phyloP scores from a whole-genome alignment of 345 rosid genomes.

The Melastoma malabathricum region DNA sequence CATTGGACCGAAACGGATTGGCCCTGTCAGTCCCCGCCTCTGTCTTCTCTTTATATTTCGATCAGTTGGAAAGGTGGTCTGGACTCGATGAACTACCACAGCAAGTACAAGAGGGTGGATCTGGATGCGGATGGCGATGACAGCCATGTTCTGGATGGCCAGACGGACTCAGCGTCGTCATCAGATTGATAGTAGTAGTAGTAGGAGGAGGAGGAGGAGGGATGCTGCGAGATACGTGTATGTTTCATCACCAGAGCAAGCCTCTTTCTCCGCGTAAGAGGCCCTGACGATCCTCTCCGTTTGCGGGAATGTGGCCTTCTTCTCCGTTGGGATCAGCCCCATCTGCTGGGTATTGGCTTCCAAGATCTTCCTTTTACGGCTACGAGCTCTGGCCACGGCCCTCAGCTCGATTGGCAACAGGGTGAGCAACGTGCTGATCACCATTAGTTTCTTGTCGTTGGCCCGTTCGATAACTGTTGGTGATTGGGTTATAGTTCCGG shows the following conservation, averaged over 20 bases:
- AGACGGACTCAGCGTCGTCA: constrained; percentile 11
- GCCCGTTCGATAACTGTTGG: constrained; percentile 37
- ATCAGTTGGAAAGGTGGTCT: constrained; percentile 1
- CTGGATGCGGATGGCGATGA: constrained; percentile 23
- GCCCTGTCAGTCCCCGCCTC: too few species aligned
- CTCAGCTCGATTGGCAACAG: constrained; percentile 49
- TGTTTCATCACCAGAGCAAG: constrained; percentile 32
- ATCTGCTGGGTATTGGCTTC: constrained; percentile 49
- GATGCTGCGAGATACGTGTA: constrained; percentile 33
- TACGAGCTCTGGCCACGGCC: constrained; percentile 55
- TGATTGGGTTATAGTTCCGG: too few species aligned
- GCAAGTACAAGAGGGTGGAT: constrained; percentile 60
- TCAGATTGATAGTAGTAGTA: constrained; percentile 15
- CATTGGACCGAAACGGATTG: too few species aligned
- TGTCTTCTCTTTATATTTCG: too few species aligned
- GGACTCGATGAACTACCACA: constrained; percentile 37
- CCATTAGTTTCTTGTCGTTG: constrained; percentile 57
- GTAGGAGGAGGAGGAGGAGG: constrained; percentile 18
- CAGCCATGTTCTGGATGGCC: constrained; percentile 14
- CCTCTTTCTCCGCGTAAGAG: constrained; percentile 22
- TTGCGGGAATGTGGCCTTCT: constrained; percentile 53
- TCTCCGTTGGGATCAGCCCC: constrained; percentile 54
- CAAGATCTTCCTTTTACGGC: constrained; percentile 50
- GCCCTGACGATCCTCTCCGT: constrained; percentile 30
- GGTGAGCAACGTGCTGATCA: constrained; percentile 45